Evolutionary conservation across 179 eudicot species (phyloP).

Genomic region (Carnegiea gigantea): DNA sequence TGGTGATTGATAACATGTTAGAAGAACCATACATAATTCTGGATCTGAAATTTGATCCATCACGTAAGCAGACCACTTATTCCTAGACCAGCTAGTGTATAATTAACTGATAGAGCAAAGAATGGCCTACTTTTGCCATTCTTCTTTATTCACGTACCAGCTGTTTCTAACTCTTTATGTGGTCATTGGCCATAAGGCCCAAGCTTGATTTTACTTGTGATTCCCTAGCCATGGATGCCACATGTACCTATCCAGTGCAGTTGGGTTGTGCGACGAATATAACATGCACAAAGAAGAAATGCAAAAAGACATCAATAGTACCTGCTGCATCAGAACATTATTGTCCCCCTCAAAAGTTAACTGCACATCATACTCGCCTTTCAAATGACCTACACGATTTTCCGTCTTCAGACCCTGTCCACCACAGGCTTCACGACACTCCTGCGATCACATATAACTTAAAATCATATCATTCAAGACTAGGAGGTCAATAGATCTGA

Average conservation of each 20-base stretch:
- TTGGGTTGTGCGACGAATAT: not conserved
- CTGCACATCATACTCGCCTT: slow-evolving; percentile 93
- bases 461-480: not conserved
- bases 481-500: not conserved
- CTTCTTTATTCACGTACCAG: not conserved
- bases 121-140: not conserved
- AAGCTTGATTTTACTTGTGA: not conserved
- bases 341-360: slow-evolving; percentile 75
- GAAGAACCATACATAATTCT: not conserved
- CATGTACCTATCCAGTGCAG: not conserved
- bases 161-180: not conserved
- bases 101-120: not conserved
- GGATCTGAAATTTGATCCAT: too few species aligned
- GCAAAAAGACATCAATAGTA: slow-evolving; percentile 18
- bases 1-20: not conserved
- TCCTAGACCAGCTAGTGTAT: too few species aligned
- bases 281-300: not conserved
- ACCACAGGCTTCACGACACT: slow-evolving; percentile 97
- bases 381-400: slow-evolving; percentile 83
- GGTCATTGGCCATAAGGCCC: not conserved
- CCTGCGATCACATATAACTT: slow-evolving; percentile 45
- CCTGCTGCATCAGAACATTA: slow-evolving; percentile 81
- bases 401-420: slow-evolving; percentile 98
- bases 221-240: slow-evolving; percentile 1
- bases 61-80: too few species aligned